Evolutionary conservation across 257 asterid species (phyloP).

Genomic region (Datura wrightii): DNA sequence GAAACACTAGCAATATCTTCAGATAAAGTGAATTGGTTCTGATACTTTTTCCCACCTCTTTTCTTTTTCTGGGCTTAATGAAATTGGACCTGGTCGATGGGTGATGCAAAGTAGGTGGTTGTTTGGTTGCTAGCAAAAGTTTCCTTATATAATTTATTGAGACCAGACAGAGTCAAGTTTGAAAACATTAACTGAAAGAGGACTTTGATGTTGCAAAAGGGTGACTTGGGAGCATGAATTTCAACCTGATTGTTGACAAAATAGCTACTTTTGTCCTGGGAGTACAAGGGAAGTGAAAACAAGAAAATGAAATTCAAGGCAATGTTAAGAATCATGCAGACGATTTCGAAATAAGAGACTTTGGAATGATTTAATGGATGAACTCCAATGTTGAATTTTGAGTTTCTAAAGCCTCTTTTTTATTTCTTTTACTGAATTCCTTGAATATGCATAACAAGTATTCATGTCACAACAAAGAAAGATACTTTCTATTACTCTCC

Average conservation of each 20-base stretch:
- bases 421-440: background rate
- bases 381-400: background rate
- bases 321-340: background rate
- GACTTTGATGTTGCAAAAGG: constrained; percentile 5
- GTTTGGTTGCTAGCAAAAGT: constrained; percentile 26
- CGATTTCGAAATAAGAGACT: background rate
- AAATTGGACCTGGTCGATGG: background rate
- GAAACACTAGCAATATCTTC: constrained; percentile 9
- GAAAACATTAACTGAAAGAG: constrained; percentile 6
- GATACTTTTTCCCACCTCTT: background rate
- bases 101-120: constrained; percentile 1
- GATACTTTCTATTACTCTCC: background rate
- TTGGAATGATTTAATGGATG: background rate
- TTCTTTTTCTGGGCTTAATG: background rate
- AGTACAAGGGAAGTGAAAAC: background rate
- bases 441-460: background rate
- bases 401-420: background rate
- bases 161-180: background rate
- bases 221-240: background rate
- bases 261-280: background rate
- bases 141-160: background rate
- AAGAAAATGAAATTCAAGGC: background rate
- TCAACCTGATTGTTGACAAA: background rate
- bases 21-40: background rate
- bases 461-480: background rate